These are phyloP conservation scores for Zelopaecilomyces penicillatus DNA, from an alignment of 2,329 filamentous ascomycete genomes.

Conservation along the genomic window DNA sequence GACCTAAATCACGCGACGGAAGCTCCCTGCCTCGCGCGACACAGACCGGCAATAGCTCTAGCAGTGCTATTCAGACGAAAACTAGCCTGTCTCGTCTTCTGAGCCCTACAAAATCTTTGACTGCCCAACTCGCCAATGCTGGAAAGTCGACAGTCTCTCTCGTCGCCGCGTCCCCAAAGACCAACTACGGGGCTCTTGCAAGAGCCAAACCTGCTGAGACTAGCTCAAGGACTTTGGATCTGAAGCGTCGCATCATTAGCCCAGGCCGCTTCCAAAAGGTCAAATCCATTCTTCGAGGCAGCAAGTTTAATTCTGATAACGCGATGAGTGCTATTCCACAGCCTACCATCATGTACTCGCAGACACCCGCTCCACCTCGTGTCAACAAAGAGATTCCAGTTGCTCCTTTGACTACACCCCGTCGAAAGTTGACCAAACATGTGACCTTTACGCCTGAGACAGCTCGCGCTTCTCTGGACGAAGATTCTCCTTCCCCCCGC, in stretches of 20 bases:
- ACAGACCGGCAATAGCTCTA: slow-evolving; percentile 13
- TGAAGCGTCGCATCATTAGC: slow-evolving; percentile 33
- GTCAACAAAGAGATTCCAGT: slow-evolving; percentile 45
- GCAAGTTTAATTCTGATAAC: slow-evolving; percentile 26
- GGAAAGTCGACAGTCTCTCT: slow-evolving; percentile 21
- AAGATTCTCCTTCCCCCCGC: slow-evolving; percentile 48
- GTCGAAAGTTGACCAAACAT: slow-evolving; percentile 58
- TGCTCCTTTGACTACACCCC: slow-evolving; percentile 55
- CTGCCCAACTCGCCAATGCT: slow-evolving; percentile 40
- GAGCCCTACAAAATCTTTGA: slow-evolving; percentile 71
- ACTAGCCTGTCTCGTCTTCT: slow-evolving; percentile 50
- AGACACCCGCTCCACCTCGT: slow-evolving; percentile 37
- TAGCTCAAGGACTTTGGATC: slow-evolving; percentile 23
- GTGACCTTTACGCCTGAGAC: slow-evolving; percentile 74
- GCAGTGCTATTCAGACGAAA: slow-evolving; percentile 32
- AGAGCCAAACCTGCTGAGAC: slow-evolving; percentile 37
- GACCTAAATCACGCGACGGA: slow-evolving; percentile 48
- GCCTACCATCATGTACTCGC: slow-evolving; percentile 28
- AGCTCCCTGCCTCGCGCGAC: slow-evolving; percentile 43
- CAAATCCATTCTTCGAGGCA: slow-evolving; percentile 48
- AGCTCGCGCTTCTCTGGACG: slow-evolving; percentile 36
- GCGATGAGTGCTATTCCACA: slow-evolving; percentile 41
- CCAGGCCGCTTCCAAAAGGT: slow-evolving; percentile 46
- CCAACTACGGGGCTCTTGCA: slow-evolving; percentile 21
- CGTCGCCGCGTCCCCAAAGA: slow-evolving; percentile 41